phyloP scores from a whole-genome alignment of 371 early-diverging fungal species.

The Choanephora cucurbitarum region DNA sequence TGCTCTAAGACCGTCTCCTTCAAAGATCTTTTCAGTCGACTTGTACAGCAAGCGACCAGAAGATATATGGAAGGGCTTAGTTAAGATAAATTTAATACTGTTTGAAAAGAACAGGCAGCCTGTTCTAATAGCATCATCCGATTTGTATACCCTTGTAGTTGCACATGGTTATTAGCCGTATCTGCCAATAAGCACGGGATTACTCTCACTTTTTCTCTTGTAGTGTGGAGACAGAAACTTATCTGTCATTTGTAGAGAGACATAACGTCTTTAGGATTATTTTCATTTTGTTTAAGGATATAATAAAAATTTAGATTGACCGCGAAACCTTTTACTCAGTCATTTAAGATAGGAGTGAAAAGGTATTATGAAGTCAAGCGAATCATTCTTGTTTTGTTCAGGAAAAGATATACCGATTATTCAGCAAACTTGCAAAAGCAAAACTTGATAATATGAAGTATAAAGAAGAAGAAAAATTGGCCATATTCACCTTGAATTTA shows the following conservation, averaged over 20 bases:
- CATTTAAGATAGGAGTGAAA: conserved; percentile 1
- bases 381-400: conserved; percentile 30
- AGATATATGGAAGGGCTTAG: no score
- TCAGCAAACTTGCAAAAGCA: conserved; percentile 33
- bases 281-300: conserved; percentile 7
- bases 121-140: no score
- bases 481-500: neutral
- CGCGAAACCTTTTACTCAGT: conserved; percentile 26
- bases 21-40: no score
- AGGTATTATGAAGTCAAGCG: conserved; percentile 26
- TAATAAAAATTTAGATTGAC: conserved; percentile 26
- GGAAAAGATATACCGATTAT: conserved; percentile 33
- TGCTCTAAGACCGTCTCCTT: no score
- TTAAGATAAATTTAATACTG: no score
- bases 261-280: no score
- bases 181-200: conserved; percentile 1
- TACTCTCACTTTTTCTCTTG: conserved; percentile 1
- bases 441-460: conserved; percentile 19
- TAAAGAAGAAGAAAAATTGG: conserved; percentile 13
- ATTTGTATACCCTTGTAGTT: neutral
- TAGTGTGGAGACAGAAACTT: no score
- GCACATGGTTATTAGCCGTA: neutral
- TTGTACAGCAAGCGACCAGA: no score
- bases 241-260: no score
- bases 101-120: no score